These are phyloP conservation scores for Russula foetens DNA, from an alignment of 768 basidiomycete species.

Conservation along the genomic window DNA sequence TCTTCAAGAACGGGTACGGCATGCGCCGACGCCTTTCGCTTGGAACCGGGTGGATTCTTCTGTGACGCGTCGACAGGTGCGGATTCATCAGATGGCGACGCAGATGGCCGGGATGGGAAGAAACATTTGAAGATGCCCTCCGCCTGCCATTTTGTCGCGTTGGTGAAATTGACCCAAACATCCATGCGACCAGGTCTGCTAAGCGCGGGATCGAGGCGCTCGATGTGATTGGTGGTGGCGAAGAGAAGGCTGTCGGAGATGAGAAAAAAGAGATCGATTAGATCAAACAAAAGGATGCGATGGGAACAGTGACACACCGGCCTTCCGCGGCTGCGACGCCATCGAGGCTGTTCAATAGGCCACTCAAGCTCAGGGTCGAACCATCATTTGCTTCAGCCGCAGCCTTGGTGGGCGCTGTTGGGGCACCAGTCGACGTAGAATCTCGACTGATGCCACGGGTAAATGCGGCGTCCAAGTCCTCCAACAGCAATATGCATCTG, in stretches of 20 bases:
- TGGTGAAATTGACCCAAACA: slow-evolving; percentile 86
- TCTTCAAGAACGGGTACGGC: slow-evolving; percentile 65
- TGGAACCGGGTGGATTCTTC: slow-evolving; percentile 62
- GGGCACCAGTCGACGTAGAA: slow-evolving; percentile 65
- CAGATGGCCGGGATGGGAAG: slow-evolving; percentile 62
- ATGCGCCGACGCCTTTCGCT: slow-evolving; percentile 48
- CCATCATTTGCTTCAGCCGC: slow-evolving; percentile 50
- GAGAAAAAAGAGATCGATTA: background rate
- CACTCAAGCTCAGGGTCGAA: slow-evolving; percentile 78
- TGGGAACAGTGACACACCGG: slow-evolving; percentile 43
- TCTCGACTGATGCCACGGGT: slow-evolving; percentile 83
- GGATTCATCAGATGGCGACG: slow-evolving; percentile 5
- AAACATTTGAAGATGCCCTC: slow-evolving; percentile 92
- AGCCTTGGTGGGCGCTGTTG: slow-evolving; percentile 34
- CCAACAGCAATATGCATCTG: slow-evolving; percentile 87
- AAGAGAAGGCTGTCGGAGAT: slow-evolving; percentile 57
- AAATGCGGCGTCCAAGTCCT: slow-evolving; percentile 90
- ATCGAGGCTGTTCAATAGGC: slow-evolving; percentile 78
- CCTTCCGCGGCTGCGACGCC: slow-evolving; percentile 82
- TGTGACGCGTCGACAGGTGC: slow-evolving; percentile 41
- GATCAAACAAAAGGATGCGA: background rate
- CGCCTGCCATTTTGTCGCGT: slow-evolving; percentile 88
- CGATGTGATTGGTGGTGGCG: slow-evolving; percentile 91
- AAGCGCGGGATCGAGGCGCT: slow-evolving; percentile 83
- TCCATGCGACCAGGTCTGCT: slow-evolving; percentile 88